Percentiles rank a stretch among this genome's conserved stretches.
Conservation (phyloP, 2,329 filamentous ascomycete species). For the Chrysoporthe austroafricana region DNA sequence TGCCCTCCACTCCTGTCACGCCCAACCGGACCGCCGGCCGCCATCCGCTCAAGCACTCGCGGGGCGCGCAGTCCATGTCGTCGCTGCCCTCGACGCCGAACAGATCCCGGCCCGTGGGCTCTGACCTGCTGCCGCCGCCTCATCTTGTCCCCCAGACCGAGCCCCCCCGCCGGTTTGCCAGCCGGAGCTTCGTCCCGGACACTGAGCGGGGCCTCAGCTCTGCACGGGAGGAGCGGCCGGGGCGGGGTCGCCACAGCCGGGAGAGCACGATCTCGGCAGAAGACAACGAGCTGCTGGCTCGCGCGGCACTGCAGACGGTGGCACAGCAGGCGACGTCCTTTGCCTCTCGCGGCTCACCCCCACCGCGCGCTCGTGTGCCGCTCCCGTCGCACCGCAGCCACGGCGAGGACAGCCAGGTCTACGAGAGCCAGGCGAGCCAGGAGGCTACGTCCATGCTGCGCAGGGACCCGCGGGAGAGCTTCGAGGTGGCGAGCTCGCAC, state of each 20-base stretch:
- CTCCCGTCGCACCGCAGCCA: slow-evolving; percentile 29
- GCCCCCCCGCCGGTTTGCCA: slow-evolving; percentile 51
- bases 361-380: slow-evolving; percentile 20
- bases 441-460: slow-evolving; percentile 76
- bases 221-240: slow-evolving; percentile 36
- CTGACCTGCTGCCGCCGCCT: slow-evolving; percentile 63
- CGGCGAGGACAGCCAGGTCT: slow-evolving; percentile 62
- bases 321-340: slow-evolving; percentile 40
- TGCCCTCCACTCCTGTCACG: slow-evolving; percentile 69
- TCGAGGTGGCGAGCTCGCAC: slow-evolving; percentile 51
- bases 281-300: slow-evolving; percentile 61
- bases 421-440: slow-evolving; percentile 77
- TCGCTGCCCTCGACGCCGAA: slow-evolving; percentile 81
- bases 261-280: slow-evolving; percentile 84
- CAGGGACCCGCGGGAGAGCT: slow-evolving; percentile 57
- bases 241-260: slow-evolving; percentile 68
- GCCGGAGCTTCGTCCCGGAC: slow-evolving; percentile 46
- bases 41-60: slow-evolving; percentile 66
- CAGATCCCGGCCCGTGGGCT: slow-evolving; percentile 49
- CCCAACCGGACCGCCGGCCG: slow-evolving; percentile 48
- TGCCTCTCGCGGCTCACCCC: slow-evolving; percentile 33
- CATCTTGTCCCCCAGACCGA: slow-evolving; percentile 66
- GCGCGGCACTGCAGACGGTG: slow-evolving; percentile 57
- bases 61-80: slow-evolving; percentile 81
- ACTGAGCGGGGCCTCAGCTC: slow-evolving; percentile 42